Conservation (phyloP, 2,329 filamentous ascomycete genomes). For the Exophiala sp. region DNA sequence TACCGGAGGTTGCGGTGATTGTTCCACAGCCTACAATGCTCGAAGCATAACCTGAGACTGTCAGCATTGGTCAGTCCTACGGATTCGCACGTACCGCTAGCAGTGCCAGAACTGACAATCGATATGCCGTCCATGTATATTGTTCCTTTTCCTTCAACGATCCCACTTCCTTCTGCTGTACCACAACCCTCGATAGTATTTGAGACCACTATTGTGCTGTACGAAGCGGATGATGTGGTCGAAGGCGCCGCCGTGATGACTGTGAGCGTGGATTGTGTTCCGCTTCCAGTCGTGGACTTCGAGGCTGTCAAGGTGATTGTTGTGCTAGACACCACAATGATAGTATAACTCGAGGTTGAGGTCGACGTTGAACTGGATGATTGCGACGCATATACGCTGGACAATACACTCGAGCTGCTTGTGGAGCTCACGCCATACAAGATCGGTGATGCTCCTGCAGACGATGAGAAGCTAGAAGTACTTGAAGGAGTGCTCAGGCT, state of each 20-base stretch:
- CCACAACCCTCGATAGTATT: conserved; percentile 23
- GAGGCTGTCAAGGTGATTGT: conserved; percentile 16
- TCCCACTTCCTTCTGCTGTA: conserved; percentile 22
- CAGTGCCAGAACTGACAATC: conserved; percentile 12
- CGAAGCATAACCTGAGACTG: conserved; percentile 10
- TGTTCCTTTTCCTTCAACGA: conserved; percentile 18
- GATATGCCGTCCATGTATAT: conserved; percentile 8
- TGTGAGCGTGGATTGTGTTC: conserved; percentile 11
- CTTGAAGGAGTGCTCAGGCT: background rate
- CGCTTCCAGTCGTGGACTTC: background rate
- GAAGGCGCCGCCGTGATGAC: conserved; percentile 14
- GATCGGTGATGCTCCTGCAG: background rate
- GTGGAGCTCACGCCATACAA: background rate
- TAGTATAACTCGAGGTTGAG: conserved; percentile 8
- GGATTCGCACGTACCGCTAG: conserved; percentile 7
- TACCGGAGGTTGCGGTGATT: conserved; percentile 22
- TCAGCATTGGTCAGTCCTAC: background rate
- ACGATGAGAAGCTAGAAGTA: background rate
- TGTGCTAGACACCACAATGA: conserved; percentile 23
- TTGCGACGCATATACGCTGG: background rate
- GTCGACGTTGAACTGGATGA: background rate
- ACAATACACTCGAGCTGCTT: background rate
- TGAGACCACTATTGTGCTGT: conserved; percentile 12
- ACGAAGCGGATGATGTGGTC: conserved; percentile 2
- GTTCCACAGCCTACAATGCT: conserved; percentile 23